Evolutionary conservation across 306 rosid species (phyloP).

Genomic region (Malus sylvestris): DNA sequence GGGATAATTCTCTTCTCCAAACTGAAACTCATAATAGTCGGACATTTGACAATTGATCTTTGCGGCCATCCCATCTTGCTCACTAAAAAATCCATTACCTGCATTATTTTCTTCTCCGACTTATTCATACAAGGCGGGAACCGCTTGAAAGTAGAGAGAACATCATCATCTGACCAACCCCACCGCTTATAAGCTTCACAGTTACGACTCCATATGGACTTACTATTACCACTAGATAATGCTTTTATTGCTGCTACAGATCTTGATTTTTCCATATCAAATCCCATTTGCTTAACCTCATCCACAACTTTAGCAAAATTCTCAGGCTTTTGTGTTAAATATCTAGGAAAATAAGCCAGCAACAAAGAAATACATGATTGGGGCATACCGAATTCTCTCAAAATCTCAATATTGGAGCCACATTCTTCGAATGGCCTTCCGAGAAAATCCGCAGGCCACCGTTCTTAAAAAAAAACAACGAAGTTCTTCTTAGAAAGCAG

Average conservation of each 20-base stretch:
- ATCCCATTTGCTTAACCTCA: slow-evolving; percentile 13
- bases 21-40: background rate
- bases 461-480: background rate
- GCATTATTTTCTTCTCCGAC: slow-evolving; percentile 24
- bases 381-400: slow-evolving; percentile 23
- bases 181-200: slow-evolving; percentile 29
- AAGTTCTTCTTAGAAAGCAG: slow-evolving; percentile 10
- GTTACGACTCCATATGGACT: slow-evolving; percentile 32
- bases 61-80: slow-evolving; percentile 21
- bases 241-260: slow-evolving; percentile 23
- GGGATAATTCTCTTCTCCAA: too few relatives aligned
- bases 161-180: slow-evolving; percentile 28
- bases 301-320: background rate
- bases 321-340: background rate
- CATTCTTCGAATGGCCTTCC: background rate
- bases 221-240: background rate
- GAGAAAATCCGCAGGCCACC: background rate
- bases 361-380: background rate
- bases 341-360: background rate
- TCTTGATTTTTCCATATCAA: background rate
- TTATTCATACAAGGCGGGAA: slow-evolving; percentile 23
- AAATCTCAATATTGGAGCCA: slow-evolving; percentile 4
- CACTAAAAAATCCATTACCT: background rate
- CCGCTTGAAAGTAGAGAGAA: background rate
- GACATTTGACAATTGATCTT: slow-evolving; percentile 2